Percentiles rank a stretch among this genome's conserved stretches.
These are phyloP conservation scores for Erodium chrysanthum DNA, from an alignment of 441 rosid species.

Conservation along the genomic window DNA sequence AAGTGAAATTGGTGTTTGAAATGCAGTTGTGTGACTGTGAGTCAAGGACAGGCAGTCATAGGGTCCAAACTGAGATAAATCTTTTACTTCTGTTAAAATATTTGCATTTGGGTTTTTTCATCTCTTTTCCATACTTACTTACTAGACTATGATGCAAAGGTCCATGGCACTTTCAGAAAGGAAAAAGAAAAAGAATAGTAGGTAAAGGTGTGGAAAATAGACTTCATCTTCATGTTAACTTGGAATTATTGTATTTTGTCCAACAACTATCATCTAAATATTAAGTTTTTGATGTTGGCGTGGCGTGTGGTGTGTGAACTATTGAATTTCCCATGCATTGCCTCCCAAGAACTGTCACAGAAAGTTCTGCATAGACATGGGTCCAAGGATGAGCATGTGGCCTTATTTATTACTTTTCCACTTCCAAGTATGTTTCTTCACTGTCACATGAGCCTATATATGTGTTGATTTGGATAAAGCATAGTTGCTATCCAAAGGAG, in stretches of 20 bases:
- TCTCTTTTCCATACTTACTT: not conserved
- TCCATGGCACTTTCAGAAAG: too few relatives aligned
- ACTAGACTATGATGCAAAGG: not conserved
- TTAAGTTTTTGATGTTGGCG: slow-evolving; percentile 5
- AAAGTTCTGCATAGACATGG: slow-evolving; percentile 24
- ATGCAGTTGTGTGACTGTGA: too few relatives aligned
- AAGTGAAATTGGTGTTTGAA: too few relatives aligned
- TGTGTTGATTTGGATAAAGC: slow-evolving; percentile 9
- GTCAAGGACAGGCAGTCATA: too few relatives aligned
- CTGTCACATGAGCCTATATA: slow-evolving; percentile 24
- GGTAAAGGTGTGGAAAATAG: slow-evolving; percentile 18
- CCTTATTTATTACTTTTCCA: not conserved
- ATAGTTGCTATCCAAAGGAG: too few relatives aligned
- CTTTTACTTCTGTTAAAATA: not conserved
- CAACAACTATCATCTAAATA: slow-evolving; percentile 19
- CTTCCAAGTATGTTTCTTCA: slow-evolving; percentile 18
- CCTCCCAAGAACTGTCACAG: slow-evolving; percentile 23
- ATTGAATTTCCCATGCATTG: slow-evolving; percentile 19
- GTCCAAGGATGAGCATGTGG: slow-evolving; percentile 18
- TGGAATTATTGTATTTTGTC: slow-evolving; percentile 18
- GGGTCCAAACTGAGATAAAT: too few relatives aligned
- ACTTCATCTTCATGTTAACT: slow-evolving; percentile 7
- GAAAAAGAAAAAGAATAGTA: slow-evolving; percentile 3
- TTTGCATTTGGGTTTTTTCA: not conserved
- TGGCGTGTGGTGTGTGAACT: slow-evolving; percentile 23